A percentile compares a stretch with the other conserved stretches of the same genome.
Conservation (phyloP, 176 grass and related monocot species). For the Hyparrhenia diplandra region DNA sequence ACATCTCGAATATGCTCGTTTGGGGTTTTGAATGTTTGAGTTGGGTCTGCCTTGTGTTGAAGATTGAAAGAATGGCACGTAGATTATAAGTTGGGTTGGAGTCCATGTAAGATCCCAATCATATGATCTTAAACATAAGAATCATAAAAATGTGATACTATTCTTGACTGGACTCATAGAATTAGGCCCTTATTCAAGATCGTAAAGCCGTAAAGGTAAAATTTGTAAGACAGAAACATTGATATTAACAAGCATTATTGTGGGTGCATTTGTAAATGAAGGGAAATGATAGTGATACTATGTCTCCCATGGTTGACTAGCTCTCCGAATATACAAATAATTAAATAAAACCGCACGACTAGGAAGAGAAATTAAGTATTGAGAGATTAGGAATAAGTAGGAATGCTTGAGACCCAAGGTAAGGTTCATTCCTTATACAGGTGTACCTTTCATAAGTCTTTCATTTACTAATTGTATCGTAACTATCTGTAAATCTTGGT, state of each 20-base stretch:
- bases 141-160: neutral
- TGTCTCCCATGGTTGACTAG: neutral
- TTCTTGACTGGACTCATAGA: neutral
- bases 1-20: neutral
- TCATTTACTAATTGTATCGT: neutral
- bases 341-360: neutral
- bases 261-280: neutral
- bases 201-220: neutral
- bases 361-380: neutral
- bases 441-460: too few relatives aligned
- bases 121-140: neutral
- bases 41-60: neutral
- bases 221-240: neutral
- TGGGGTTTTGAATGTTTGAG: conserved; percentile 1
- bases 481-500: neutral
- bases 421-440: neutral
- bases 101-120: neutral
- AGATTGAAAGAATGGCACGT: neutral
- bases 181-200: neutral
- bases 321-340: neutral
- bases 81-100: neutral
- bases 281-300: neutral
- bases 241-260: neutral
- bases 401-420: neutral
- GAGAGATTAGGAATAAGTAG: neutral